A percentile compares a stretch with the other conserved stretches of the same genome.
These are phyloP conservation scores for Microbotryum violaceum DNA, from an alignment of 1,284 basidiomycete species.

Conservation along the genomic window DNA sequence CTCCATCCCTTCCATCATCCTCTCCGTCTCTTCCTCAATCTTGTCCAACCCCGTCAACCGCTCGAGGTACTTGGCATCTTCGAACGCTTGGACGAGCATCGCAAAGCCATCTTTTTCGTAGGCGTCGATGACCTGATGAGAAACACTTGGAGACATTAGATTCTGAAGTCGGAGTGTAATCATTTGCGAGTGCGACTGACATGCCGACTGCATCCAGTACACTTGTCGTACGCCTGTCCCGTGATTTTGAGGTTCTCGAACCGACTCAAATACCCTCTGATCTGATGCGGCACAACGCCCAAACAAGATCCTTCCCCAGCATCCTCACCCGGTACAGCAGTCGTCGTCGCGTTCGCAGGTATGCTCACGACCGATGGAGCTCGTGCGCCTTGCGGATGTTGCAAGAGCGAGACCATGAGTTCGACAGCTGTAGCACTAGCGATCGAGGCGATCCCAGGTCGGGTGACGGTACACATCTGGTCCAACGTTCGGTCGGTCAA, in stretches of 20 bases:
- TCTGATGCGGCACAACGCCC: constrained; percentile 85
- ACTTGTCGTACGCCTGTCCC: constrained; percentile 76
- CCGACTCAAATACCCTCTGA: constrained; percentile 78
- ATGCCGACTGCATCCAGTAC: constrained; percentile 79
- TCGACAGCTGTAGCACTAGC: constrained; percentile 88
- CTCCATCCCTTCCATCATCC: constrained; percentile 59
- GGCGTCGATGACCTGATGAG: constrained; percentile 57
- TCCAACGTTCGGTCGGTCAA: constrained; percentile 89
- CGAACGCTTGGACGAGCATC: constrained; percentile 75
- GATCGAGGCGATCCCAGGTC: constrained; percentile 90
- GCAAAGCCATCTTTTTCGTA: constrained; percentile 68
- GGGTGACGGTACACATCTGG: constrained; percentile 98
- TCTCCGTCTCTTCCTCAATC: constrained; percentile 64
- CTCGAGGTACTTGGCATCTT: constrained; percentile 74
- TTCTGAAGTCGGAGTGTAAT: background rate
- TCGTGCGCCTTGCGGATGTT: constrained; percentile 76
- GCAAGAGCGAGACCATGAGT: constrained; percentile 75
- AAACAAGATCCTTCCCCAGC: constrained; percentile 41
- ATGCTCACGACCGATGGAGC: background rate
- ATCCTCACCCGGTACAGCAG: background rate
- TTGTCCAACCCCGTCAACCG: constrained; percentile 75
- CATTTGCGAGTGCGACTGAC: constrained; percentile 45
- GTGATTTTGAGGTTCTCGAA: constrained; percentile 77
- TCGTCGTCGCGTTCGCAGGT: background rate
- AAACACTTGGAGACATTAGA: background rate